Evolutionary conservation across 2,329 filamentous ascomycete species (phyloP).

Genomic region (Hymenoscyphus occultus): DNA sequence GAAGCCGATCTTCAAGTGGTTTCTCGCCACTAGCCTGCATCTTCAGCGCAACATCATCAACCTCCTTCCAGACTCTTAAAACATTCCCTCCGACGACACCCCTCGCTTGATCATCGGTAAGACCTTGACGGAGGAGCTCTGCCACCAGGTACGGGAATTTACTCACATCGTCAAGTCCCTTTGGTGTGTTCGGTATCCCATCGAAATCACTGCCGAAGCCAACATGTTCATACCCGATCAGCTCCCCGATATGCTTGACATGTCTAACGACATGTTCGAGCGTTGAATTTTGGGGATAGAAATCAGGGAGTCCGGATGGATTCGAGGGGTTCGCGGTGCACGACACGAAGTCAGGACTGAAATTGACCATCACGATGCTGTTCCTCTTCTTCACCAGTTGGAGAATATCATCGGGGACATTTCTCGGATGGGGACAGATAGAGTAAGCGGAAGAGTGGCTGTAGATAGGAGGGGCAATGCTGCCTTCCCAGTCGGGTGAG

Average conservation of each 20-base stretch:
- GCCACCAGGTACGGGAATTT: constrained; percentile 77
- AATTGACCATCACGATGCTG: constrained; percentile 89
- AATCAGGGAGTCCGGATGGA: constrained; percentile 63
- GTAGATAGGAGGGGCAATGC: constrained; percentile 80
- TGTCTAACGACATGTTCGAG: constrained; percentile 76
- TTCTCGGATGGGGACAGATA: constrained; percentile 83
- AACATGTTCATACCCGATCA: constrained; percentile 84
- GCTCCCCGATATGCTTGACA: constrained; percentile 75
- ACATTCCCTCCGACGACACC: constrained; percentile 80
- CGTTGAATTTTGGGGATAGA: constrained; percentile 66
- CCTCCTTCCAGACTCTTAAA: constrained; percentile 78
- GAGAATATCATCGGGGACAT: constrained; percentile 83
- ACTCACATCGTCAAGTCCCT: constrained; percentile 79
- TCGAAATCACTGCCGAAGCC: constrained; percentile 91
- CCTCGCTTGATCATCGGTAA: constrained; percentile 69
- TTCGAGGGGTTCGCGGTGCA: constrained; percentile 55
- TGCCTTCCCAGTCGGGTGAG: constrained; percentile 61
- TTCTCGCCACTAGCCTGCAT: constrained; percentile 57
- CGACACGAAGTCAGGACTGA: constrained; percentile 77
- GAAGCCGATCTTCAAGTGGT: constrained; percentile 50
- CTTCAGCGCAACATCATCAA: constrained; percentile 66
- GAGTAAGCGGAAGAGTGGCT: constrained; percentile 80
- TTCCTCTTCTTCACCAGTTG: constrained; percentile 69
- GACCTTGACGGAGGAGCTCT: constrained; percentile 68
- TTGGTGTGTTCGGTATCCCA: constrained; percentile 64